Evolutionary conservation across 106 monocot genomes (phyloP).

Genomic region (Allium sativum): DNA sequence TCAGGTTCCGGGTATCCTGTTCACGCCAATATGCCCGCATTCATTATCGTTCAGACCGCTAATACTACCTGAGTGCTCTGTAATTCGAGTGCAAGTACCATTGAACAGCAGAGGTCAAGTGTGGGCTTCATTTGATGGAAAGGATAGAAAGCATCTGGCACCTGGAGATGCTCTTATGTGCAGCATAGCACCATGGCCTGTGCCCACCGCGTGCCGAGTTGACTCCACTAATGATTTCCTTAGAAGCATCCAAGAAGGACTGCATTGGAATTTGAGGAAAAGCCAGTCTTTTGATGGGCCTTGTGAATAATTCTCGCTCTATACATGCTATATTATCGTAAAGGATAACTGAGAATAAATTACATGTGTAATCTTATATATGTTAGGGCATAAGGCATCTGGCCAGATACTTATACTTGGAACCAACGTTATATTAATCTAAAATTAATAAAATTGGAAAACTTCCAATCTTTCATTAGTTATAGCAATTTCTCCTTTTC

Average conservation of each 20-base stretch:
- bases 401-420: too few relatives aligned
- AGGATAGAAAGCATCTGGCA: conserved; percentile 70
- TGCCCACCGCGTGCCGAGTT: conserved; percentile 82
- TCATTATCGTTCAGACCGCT: conserved; percentile 89
- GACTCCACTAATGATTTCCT: conserved; percentile 95
- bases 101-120: conserved; percentile 91
- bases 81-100: conserved; percentile 82
- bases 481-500: too few relatives aligned
- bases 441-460: too few relatives aligned
- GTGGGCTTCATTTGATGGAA: conserved; percentile 98
- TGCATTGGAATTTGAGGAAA: conserved; percentile 96
- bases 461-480: too few relatives aligned
- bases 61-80: conserved; percentile 84
- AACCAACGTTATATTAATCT: too few relatives aligned
- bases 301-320: conserved; percentile 10
- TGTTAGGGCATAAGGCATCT: too few relatives aligned
- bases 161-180: conserved; percentile 89
- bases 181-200: conserved; percentile 92
- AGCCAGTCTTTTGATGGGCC: conserved; percentile 87
- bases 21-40: conserved; percentile 98
- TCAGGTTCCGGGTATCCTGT: conserved; percentile 95
- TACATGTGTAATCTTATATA: too few relatives aligned
- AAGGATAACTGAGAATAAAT: too few relatives aligned
- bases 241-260: conserved; percentile 91
- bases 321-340: too few relatives aligned